Base-by-base conservation (phyloP, 2,329 filamentous ascomycete species). In the Pseudogymnoascus sp. region DNA sequence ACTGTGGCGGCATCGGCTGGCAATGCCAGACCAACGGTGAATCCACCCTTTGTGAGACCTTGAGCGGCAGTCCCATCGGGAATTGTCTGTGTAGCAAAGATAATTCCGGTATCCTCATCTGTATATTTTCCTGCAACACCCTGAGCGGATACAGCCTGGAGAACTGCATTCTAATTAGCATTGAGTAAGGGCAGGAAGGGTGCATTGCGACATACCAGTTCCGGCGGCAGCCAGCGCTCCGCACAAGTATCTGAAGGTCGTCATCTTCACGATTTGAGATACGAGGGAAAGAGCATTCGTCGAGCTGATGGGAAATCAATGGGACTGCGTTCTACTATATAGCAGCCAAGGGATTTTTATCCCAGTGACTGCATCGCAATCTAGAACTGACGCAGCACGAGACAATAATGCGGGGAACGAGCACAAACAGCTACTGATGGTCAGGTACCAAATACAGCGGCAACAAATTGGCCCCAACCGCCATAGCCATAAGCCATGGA, bases 11-110 rank as follows among this genome's bases (percentile, higher is more conserved):
- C 79, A 66, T 77, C 71, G 13, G 70, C 64, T 3, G 82, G 82
- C 13, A 85, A 71, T 2, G 78, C 79, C 58, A 85, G 66, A 66
- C 82, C 82, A 56, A 81, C 80, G 26, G 75, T 77, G 58, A 79
- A 74, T 35, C 76, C 76, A 60, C 76, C 78, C 10, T 67, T 64
- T 13, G 74, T 74, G 9, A 74, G 69, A 3, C 71, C 70, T 10
- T 28, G 26, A n/a, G 7, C 4, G 2, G 41, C 23, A 3, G 15
- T 28, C 30, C 41, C 41, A 59, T 73, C 69, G 30, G 69, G 65
- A 33, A 78, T 74, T 10, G 70, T 73, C 68, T 76, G 81, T 41
- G 78, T 78, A 65, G 78, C 76, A 70, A 83, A 82, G 28, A 70
- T 72, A 65, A 83, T 82, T 21, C 78, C 78, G 5, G 80, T 80